phyloP scores from a whole-genome alignment of 2,329 filamentous ascomycete genomes.

The Fusarium compactum region DNA sequence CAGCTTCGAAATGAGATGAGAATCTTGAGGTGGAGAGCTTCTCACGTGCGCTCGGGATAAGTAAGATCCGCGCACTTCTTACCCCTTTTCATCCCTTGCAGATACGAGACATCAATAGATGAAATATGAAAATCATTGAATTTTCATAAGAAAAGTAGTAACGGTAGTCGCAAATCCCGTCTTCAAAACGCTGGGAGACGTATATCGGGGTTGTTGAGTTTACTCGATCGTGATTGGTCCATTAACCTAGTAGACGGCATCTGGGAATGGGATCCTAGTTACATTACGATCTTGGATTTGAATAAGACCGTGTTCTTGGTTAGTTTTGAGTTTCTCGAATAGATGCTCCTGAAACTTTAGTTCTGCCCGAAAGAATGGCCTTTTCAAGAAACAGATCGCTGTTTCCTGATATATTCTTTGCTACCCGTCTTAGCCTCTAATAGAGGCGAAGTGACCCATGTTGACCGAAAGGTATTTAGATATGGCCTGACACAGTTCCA shows the following conservation, averaged over 20 bases:
- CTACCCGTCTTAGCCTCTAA: too few species aligned
- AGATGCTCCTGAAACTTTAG: rapidly evolving
- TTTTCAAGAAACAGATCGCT: not conserved
- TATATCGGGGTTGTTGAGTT: rapidly evolving
- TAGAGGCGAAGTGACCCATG: not conserved
- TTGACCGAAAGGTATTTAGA: not conserved
- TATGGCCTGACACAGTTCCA: not conserved
- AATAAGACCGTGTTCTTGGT: too few species aligned
- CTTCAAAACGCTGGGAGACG: not conserved
- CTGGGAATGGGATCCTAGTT: not conserved
- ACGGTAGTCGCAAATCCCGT: not conserved
- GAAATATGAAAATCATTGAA: too few species aligned
- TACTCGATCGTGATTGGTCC: not conserved
- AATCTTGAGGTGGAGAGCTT: conserved; percentile 29
- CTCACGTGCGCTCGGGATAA: conserved; percentile 35
- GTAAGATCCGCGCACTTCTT: conserved; percentile 27
- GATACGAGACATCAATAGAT: not conserved
- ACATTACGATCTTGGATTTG: not conserved
- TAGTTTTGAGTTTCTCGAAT: too few species aligned
- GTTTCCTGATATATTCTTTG: not conserved
- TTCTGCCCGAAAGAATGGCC: not conserved
- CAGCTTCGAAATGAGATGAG: conserved; percentile 12
- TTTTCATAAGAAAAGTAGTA: not conserved
- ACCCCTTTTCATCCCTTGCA: conserved; percentile 16
- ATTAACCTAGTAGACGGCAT: not conserved